Evolutionary conservation across 2,329 filamentous ascomycete genomes (phyloP), one percentile per base, ranked within the genome.

Genomic region (Pseudogymnoascus sp.): DNA sequence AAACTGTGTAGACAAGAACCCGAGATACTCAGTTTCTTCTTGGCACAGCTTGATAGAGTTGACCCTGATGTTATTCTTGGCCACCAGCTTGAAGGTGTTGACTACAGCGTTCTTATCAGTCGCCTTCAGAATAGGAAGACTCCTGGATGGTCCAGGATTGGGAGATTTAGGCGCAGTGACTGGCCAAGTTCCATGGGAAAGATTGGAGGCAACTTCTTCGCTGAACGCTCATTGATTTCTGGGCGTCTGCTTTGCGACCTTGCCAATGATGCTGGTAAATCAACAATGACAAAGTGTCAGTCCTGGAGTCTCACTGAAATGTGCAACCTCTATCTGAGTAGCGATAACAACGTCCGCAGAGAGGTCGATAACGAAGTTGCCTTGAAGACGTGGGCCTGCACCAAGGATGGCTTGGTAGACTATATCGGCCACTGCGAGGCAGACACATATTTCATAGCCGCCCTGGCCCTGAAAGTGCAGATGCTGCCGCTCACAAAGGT

Each of bases 241-340:
- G 94, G 94, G 41, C 88, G 94, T 68, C 79, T 99, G 64, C 83
- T 97, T 62, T 97, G 94, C 73, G 94, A 99, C 77, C 80, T 97
- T 64, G 92, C 89, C 63, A 99, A 99, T 73, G 94, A 99, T 69
- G 90, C 95, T 71, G 94, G 94, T 74, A 97, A 97, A 79, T 97
- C 93, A 9, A 84, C 92, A 67, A 97, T 97, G 93, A 87, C 84
- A 69, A 96, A 96, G 77, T 99, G 94, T 74, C 93, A 97, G 75
- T 96, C 92, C 2, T 99, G 94, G 94, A 96, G 90, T 74, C 81
- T 99, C 74, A 95, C 93, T 1, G 94, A 99, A 75, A 99, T 99
- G 92, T 96, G 92, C 74, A 90, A 88, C 66, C 82, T 97, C 13
- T 96, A 97, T 67, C 86, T 99, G 4, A 82, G 86, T 33, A 55